Evolutionary conservation across 2,329 filamentous ascomycete genomes (phyloP).

Genomic region (Botrytis paeoniae): DNA sequence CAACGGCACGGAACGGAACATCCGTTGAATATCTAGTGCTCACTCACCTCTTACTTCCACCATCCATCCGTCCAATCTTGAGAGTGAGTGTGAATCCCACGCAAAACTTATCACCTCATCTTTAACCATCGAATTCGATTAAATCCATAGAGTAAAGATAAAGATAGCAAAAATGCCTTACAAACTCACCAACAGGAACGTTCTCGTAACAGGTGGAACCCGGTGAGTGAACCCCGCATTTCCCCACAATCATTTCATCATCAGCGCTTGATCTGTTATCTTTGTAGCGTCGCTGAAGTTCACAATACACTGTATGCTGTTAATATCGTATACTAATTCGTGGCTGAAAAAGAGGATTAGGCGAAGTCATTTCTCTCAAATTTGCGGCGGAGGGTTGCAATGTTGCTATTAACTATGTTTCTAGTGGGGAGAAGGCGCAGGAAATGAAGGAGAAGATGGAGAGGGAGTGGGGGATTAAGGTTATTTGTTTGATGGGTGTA

Average conservation of each 20-base stretch:
- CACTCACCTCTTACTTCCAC: not conserved
- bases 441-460: conserved; percentile 50
- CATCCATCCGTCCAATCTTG: not conserved
- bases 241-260: not conserved
- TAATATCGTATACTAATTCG: not conserved
- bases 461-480: conserved; percentile 50
- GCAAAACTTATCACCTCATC: not conserved
- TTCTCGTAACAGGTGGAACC: conserved; percentile 63
- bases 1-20: too few species aligned
- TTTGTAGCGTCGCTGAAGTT: not conserved
- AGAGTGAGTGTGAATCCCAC: not conserved
- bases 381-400: conserved; percentile 63
- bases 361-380: conserved; percentile 56
- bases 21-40: not conserved
- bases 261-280: not conserved
- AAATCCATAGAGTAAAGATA: not conserved
- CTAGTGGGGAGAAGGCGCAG: conserved; percentile 53
- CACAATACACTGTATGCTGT: not conserved
- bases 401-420: conserved; percentile 63
- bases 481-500: conserved; percentile 54
- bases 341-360: conserved; percentile 52
- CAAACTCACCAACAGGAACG: conserved; percentile 57
- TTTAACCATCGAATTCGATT: not conserved
- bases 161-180: conserved; percentile 53
- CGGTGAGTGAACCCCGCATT: conserved; percentile 45